Evolutionary conservation across 2,329 filamentous ascomycete species (phyloP).

Genomic region (Clarireedia monteithiana): DNA sequence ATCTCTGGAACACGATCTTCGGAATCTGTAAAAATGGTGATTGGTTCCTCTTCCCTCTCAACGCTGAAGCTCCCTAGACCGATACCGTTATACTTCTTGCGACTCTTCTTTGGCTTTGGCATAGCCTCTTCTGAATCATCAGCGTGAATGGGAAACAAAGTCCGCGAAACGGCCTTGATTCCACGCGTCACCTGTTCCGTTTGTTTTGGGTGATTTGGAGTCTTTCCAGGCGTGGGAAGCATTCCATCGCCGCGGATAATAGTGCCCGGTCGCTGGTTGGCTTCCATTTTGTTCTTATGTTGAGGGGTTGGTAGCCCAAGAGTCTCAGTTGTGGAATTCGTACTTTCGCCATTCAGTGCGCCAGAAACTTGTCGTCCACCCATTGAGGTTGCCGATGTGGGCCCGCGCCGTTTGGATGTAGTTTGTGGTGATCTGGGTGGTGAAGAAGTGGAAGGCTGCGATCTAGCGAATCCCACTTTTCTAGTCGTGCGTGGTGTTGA

Average conservation of each 20-base stretch:
- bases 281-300: conserved; percentile 18
- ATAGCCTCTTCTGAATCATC: conserved; percentile 46
- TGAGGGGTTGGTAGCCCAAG: conserved; percentile 21
- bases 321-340: conserved; percentile 34
- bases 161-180: conserved; percentile 49
- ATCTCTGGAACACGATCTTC: conserved; percentile 67
- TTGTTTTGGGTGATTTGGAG: conserved; percentile 56
- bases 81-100: conserved; percentile 48
- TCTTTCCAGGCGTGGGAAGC: conserved; percentile 74
- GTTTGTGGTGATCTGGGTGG: conserved; percentile 24
- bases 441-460: conserved; percentile 11
- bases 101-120: conserved; percentile 49
- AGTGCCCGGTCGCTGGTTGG: conserved; percentile 13
- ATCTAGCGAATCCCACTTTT: conserved; percentile 15
- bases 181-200: conserved; percentile 41
- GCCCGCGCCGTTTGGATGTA: conserved; percentile 20
- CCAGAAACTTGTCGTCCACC: conserved; percentile 41
- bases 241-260: conserved; percentile 37
- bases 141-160: conserved; percentile 45
- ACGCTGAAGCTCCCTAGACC: conserved; percentile 50
- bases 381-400: conserved; percentile 31
- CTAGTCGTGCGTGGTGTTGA: conserved; percentile 13
- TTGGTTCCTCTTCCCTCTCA: conserved; percentile 46
- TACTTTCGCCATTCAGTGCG: conserved; percentile 37
- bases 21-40: conserved; percentile 70